Conservation (phyloP, 257 asterid species). For the Nicotiana noctiflora region DNA sequence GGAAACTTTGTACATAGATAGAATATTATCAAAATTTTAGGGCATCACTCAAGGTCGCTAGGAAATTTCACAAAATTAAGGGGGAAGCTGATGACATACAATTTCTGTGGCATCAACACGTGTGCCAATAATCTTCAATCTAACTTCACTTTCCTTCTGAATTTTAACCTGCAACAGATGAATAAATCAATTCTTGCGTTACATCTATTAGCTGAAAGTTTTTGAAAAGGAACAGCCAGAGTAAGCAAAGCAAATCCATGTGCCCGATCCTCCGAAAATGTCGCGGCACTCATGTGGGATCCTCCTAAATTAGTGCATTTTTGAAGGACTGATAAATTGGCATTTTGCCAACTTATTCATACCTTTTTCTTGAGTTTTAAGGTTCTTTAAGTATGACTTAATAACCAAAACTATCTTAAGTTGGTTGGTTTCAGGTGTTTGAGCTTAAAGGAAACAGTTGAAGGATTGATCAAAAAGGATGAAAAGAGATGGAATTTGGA, state of each 20-base stretch:
- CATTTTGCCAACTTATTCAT: no score
- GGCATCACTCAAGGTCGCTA: not conserved
- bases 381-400: no score
- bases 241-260: not conserved
- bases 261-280: no score
- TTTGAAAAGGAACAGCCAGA: not conserved
- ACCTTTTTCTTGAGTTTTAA: no score
- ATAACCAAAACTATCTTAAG: no score
- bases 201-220: not conserved
- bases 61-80: not conserved
- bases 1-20: not conserved
- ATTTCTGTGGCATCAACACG: conserved; percentile 77
- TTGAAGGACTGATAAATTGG: no score
- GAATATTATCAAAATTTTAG: not conserved
- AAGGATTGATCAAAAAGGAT: no score
- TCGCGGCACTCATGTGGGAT: no score
- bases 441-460: no score
- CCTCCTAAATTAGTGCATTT: no score
- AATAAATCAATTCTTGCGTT: not conserved
- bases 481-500: no score
- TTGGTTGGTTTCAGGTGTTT: no score
- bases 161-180: conserved; percentile 28
- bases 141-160: conserved; percentile 42
- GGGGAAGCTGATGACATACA: conserved; percentile 30
- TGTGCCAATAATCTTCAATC: conserved; percentile 44